phyloP scores from a whole-genome alignment of 202 grass and related monocot species.

The Schoenoplectus triqueter region DNA sequence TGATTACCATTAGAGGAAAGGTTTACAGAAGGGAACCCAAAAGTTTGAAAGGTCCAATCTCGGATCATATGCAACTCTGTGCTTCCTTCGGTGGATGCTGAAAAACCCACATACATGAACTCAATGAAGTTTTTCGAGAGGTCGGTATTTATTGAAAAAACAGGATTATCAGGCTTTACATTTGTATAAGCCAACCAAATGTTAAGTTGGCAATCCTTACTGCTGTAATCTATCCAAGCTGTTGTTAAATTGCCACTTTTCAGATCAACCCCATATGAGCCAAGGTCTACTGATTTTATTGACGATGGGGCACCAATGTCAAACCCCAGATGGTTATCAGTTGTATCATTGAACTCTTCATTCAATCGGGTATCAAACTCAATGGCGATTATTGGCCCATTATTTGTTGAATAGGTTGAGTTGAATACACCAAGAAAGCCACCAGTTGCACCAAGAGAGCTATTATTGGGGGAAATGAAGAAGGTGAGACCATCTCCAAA shows the following conservation, averaged over 20 bases:
- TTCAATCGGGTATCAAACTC: conserved; percentile 78
- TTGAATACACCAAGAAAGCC: conserved; percentile 83
- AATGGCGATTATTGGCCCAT: conserved; percentile 52
- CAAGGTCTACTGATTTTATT: conserved; percentile 48
- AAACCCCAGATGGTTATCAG: conserved; percentile 76
- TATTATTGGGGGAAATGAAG: conserved; percentile 66
- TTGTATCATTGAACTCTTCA: conserved; percentile 57
- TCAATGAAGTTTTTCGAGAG: conserved; percentile 54
- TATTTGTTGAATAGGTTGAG: conserved; percentile 10
- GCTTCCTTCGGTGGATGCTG: conserved; percentile 80
- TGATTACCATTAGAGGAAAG: conserved; percentile 18
- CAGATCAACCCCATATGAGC: conserved; percentile 47
- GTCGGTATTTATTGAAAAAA: conserved; percentile 52
- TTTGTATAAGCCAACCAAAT: conserved; percentile 54
- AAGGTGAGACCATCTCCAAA: conserved; percentile 78
- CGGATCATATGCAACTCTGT: conserved; percentile 73
- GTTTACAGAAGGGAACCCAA: conserved; percentile 44
- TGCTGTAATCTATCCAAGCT: conserved; percentile 74
- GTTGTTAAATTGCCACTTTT: conserved; percentile 70
- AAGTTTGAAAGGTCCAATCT: conserved; percentile 71
- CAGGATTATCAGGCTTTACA: conserved; percentile 50
- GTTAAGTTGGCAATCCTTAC: conserved; percentile 42
- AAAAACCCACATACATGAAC: conserved; percentile 89
- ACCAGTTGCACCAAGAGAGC: conserved; percentile 62
- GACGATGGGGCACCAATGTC: conserved; percentile 62